phyloP scores from a whole-genome alignment of 345 rosid species.

The Eucalyptus curtisii region DNA sequence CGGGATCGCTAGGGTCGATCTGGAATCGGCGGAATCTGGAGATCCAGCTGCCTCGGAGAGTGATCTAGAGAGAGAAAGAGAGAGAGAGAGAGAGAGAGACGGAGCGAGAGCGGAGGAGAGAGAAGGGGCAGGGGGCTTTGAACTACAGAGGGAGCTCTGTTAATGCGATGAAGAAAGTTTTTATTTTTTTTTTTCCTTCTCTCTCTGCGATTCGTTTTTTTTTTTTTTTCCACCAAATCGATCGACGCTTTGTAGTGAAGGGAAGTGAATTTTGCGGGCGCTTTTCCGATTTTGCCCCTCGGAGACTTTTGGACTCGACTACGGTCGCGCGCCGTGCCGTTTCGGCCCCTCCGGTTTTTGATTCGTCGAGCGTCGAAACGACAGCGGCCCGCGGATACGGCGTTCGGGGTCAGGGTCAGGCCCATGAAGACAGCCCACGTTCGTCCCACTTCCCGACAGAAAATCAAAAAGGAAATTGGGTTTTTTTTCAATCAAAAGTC shows the following conservation, averaged over 20 bases:
- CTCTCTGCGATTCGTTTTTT: neutral
- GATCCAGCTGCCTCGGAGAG: neutral
- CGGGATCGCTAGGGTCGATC: neutral
- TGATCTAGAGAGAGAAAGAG: neutral
- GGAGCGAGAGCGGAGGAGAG: neutral
- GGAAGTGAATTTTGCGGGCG: neutral
- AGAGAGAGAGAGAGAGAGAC: neutral
- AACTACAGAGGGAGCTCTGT: neutral
- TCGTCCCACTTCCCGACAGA: neutral
- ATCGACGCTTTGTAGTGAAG: neutral
- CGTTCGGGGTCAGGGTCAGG: neutral
- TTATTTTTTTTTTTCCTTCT: neutral
- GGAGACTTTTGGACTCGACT: neutral
- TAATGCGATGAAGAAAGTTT: neutral
- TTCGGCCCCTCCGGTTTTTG: neutral
- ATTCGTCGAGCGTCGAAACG: neutral
- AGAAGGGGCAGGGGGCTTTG: neutral
- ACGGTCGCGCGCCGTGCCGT: neutral
- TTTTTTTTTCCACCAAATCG: neutral
- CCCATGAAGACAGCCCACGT: neutral
- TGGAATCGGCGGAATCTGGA: neutral
- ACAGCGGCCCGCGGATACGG: neutral
- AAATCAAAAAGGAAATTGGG: neutral
- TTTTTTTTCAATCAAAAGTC: neutral
- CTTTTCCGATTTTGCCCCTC: neutral